Base-by-base conservation (phyloP, 306 rosid species). In the Begonia fuchsioides region DNA sequence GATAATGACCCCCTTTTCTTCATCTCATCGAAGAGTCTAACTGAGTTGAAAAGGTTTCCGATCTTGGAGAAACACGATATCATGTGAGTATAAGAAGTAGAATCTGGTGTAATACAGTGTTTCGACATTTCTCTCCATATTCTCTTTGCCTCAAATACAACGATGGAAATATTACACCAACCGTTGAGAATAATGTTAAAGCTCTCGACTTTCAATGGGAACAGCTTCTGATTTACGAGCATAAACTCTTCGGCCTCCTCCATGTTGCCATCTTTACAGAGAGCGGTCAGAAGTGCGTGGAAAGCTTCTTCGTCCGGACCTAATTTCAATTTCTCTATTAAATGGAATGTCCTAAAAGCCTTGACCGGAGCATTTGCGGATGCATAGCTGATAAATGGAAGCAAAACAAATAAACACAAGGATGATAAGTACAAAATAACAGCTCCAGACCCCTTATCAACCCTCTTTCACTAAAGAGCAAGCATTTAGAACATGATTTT, bases 211-310 rank as follows among this genome's bases (percentile, higher is more conserved):
- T 78, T 78, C 46, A 88, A 72, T 3, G 90, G 84, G 62, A 84
- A 83, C 47, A 84, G 80, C 71, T 84, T 88, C 73, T 70, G 81
- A 58, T 76, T 76, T 32, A 64, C 64, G 18, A 83, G 68, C 95
- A 88, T 83, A 59, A 78, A 76, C 69, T 84, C 96, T 78, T 88
- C 93, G 17, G 95, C 97, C 69, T 88, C 93, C 60, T 88, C 95
- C 2, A 78, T 65, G 49, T 74, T 72, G 35, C 83, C 95, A 58
- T 81, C 53, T 50, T 60, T 70, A 69, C 95, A 84, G 15, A 88
- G 95, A 19, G 84, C 68, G 53, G 53, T 69, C 61, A 88, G 57
- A 49, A 85, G 77, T 10, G 64, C 56, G 60, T 53, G 61, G 61
- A 74, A 71, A 46, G 90, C 86, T 60, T 68, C 84, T 56, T 67